Evolutionary conservation across 1,139 yeast genomes (phyloP).

Genomic region (Suhomyces kunorum): DNA sequence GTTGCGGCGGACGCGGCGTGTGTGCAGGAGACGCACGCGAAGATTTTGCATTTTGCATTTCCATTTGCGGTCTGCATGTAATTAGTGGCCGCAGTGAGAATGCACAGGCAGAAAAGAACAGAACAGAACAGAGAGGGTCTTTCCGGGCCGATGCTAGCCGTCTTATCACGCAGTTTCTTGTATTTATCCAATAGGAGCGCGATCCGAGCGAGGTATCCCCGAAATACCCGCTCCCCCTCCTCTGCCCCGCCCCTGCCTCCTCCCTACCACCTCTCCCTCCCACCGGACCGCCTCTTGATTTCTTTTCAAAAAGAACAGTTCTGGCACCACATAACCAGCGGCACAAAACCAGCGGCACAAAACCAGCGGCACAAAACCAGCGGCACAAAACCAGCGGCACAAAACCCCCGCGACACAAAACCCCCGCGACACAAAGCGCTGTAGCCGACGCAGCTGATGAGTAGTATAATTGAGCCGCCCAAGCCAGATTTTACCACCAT

Average conservation of each 20-base stretch:
- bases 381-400: constrained; percentile 1
- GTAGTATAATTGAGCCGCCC: background rate
- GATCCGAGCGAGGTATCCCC: too few species aligned
- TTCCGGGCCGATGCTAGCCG: too few species aligned
- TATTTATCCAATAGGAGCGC: too few species aligned
- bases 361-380: constrained; percentile 1
- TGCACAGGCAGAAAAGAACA: too few species aligned
- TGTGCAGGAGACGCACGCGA: background rate
- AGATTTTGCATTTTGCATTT: too few species aligned
- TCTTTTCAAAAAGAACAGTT: constrained; percentile 7
- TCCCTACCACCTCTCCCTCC: background rate
- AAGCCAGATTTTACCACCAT: background rate
- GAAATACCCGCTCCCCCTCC: background rate
- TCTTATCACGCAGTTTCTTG: too few species aligned
- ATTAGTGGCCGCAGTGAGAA: too few species aligned
- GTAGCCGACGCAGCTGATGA: constrained; percentile 5
- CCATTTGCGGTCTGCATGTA: too few species aligned
- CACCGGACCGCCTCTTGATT: constrained; percentile 9
- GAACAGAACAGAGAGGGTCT: too few species aligned
- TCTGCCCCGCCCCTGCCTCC: background rate
- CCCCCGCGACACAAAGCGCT: constrained; percentile 5
- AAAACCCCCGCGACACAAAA: background rate
- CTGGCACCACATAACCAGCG: constrained; percentile 5
- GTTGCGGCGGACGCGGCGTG: background rate
- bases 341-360: constrained; percentile 2